Evolutionary conservation across 257 asterid genomes (phyloP).

Genomic region (Petunia axillaris): DNA sequence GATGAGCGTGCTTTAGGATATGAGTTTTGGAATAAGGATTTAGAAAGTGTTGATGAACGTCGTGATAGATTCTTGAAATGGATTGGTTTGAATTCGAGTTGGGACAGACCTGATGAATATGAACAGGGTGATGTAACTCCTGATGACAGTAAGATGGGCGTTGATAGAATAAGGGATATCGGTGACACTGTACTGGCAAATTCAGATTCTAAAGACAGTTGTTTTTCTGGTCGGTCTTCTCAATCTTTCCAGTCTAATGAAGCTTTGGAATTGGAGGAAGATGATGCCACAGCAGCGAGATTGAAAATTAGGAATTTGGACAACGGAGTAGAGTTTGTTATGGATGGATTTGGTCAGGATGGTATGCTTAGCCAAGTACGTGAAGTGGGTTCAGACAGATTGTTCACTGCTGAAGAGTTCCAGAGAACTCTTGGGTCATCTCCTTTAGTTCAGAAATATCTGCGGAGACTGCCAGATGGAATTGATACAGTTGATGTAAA

Average conservation of each 20-base stretch:
- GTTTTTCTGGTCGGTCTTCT: constrained; percentile 50
- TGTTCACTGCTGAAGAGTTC: constrained; percentile 63
- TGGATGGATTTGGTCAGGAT: constrained; percentile 49
- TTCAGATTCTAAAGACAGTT: constrained; percentile 46
- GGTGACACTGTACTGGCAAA: constrained; percentile 50
- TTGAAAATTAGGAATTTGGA: constrained; percentile 52
- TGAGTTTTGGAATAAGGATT: constrained; percentile 70
- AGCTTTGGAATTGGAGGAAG: constrained; percentile 35
- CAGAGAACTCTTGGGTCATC: constrained; percentile 65
- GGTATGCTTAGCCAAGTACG: constrained; percentile 49
- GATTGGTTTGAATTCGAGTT: constrained; percentile 65
- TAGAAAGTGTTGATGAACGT: constrained; percentile 64
- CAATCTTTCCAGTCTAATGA: constrained; percentile 42
- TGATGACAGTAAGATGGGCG: constrained; percentile 29
- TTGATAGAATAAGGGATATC: constrained; percentile 45
- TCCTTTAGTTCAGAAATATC: constrained; percentile 51
- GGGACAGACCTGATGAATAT: constrained; percentile 30
- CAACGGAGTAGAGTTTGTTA: constrained; percentile 52
- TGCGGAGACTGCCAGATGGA: constrained; percentile 51
- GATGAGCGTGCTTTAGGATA: constrained; percentile 53
- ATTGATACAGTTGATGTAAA: constrained; percentile 35
- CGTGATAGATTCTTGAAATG: constrained; percentile 62
- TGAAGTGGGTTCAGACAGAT: constrained; percentile 61
- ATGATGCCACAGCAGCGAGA: constrained; percentile 39
- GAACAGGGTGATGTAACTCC: constrained; percentile 36